Conservation (phyloP, 169 alveolate species). For the Cryptosporidium viatorum region DNA sequence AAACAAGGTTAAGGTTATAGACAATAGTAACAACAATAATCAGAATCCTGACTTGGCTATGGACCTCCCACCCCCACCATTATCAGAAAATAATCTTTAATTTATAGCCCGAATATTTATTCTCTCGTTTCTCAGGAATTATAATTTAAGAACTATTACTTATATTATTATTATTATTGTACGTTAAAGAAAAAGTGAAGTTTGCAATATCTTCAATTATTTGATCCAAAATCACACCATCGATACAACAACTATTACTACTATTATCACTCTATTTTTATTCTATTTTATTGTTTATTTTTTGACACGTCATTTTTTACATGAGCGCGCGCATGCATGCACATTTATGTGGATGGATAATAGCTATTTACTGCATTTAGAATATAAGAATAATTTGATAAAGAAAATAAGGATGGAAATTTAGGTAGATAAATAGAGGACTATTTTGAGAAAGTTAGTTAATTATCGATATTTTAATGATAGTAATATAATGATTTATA, state of each 20-base stretch:
- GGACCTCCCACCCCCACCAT: neutral
- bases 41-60: neutral
- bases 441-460: neutral
- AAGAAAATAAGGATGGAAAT: neutral
- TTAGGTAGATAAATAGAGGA: too few species aligned
- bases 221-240: neutral
- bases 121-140: neutral
- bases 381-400: neutral
- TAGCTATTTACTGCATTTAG: neutral
- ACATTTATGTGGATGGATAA: neutral
- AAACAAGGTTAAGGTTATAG: conserved; percentile 30
- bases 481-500: neutral
- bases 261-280: neutral
- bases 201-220: neutral
- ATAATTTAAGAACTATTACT: too few species aligned
- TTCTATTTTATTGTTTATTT: neutral
- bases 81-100: neutral
- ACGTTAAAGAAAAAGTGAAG: too few species aligned
- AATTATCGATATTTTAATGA: neutral
- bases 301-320: conserved; percentile 3
- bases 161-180: too few species aligned
- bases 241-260: neutral
- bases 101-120: neutral
- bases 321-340: neutral
- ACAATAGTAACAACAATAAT: neutral